Evolutionary conservation across 23 red algal genomes (phyloP).

Genomic region (Gracilaria domingensis): DNA sequence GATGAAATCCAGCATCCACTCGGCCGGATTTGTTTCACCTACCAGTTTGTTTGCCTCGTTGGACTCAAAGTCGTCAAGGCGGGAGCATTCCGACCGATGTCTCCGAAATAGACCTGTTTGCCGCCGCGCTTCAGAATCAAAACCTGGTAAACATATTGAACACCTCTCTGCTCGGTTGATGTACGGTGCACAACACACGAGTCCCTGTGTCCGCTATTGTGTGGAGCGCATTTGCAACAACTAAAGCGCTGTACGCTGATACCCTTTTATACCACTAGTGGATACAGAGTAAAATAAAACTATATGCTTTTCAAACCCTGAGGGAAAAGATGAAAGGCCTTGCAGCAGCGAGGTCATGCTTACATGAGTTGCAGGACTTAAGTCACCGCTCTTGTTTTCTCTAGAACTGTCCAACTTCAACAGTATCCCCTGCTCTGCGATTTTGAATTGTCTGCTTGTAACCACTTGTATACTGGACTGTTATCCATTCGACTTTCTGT

Average conservation of each 20-base stretch:
- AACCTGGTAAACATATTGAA: conserved; percentile 77
- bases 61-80: neutral
- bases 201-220: conserved; percentile 74
- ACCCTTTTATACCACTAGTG: conserved; percentile 79
- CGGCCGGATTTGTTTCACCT: no score
- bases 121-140: conserved; percentile 75
- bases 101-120: conserved; percentile 90
- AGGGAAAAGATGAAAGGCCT: no score
- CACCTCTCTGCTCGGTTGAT: no score
- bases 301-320: no score
- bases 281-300: no score
- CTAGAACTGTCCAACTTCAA: neutral
- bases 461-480: no score
- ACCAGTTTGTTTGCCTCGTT: no score
- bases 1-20: no score
- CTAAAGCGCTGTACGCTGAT: conserved; percentile 66
- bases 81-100: conserved; percentile 40
- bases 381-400: no score
- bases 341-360: no score
- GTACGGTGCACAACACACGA: conserved; percentile 81
- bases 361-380: no score
- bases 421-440: neutral
- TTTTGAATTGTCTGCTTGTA: neutral
- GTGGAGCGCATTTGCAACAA: conserved; percentile 59
- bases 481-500: no score